Conservation (phyloP, 352 stramenopile species). For the Phytopythium vexans region DNA sequence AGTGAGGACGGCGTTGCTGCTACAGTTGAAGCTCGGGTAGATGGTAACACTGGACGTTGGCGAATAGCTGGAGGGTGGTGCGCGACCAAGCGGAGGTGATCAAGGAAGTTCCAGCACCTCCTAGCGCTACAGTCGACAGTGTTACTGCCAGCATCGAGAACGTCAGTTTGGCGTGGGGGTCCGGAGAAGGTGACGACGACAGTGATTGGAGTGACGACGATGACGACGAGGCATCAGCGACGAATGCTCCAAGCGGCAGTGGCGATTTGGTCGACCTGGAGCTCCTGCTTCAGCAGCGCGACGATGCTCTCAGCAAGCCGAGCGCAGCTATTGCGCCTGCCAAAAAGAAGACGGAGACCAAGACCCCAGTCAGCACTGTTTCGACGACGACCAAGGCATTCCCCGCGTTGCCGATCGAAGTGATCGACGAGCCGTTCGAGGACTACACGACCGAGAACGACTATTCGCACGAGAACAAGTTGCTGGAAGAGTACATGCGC, state of each 20-base stretch:
- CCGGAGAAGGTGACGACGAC: constrained; percentile 39
- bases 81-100: constrained; percentile 41
- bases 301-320: constrained; percentile 50
- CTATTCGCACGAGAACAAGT: constrained; percentile 65
- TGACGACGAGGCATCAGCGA: constrained; percentile 14
- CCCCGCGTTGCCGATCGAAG: constrained; percentile 57
- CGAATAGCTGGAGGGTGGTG: constrained; percentile 65
- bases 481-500: constrained; percentile 79
- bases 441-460: constrained; percentile 59
- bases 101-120: constrained; percentile 2
- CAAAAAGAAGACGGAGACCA: constrained; percentile 7
- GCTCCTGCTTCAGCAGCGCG: constrained; percentile 57
- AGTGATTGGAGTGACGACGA: constrained; percentile 78
- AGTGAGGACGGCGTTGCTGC: not conserved
- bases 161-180: constrained; percentile 21
- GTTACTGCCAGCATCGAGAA: constrained; percentile 13
- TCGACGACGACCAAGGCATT: constrained; percentile 32
- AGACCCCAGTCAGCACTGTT: constrained; percentile 4
- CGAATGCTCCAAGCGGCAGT: constrained; percentile 6
- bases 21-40: not conserved
- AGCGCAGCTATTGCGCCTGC: constrained; percentile 4
- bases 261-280: constrained; percentile 54
- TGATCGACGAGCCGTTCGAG: constrained; percentile 76
- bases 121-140: constrained; percentile 7
- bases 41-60: not conserved